A percentile compares a stretch with the other conserved stretches of the same genome.
phyloP scores from a whole-genome alignment of 106 monocot species.

The Allium cepa region DNA sequence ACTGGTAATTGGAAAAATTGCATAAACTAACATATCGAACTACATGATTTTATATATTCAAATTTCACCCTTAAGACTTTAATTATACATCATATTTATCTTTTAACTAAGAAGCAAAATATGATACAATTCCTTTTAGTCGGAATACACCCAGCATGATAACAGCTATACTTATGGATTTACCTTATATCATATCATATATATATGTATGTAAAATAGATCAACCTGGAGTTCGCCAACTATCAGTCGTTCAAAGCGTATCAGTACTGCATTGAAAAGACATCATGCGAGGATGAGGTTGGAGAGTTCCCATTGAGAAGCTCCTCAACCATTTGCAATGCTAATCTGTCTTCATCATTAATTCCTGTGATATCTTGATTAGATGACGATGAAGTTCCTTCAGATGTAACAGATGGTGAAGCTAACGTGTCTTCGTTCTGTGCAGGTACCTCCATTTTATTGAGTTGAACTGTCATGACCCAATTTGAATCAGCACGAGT shows the following conservation, averaged over 20 bases:
- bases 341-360: conserved; percentile 15
- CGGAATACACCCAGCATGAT: background rate
- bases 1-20: too few species aligned
- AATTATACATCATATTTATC: background rate
- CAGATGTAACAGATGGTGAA: background rate
- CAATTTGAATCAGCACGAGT: conserved; percentile 70
- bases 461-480: conserved; percentile 91
- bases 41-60: too few species aligned
- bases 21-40: too few species aligned
- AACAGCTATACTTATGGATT: background rate
- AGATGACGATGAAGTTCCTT: background rate
- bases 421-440: background rate
- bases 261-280: conserved; percentile 1
- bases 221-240: background rate
- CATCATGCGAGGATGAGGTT: conserved; percentile 22
- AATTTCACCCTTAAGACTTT: background rate
- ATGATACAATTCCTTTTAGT: conserved; percentile 5
- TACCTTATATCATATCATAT: background rate
- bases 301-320: conserved; percentile 16
- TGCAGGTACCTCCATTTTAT: conserved; percentile 13
- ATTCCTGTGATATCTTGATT: conserved; percentile 5
- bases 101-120: background rate
- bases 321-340: conserved; percentile 25
- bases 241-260: background rate
- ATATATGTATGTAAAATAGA: background rate